Conservation (phyloP, 2,329 filamentous ascomycete species). For the Cladosporium halotolerans region DNA sequence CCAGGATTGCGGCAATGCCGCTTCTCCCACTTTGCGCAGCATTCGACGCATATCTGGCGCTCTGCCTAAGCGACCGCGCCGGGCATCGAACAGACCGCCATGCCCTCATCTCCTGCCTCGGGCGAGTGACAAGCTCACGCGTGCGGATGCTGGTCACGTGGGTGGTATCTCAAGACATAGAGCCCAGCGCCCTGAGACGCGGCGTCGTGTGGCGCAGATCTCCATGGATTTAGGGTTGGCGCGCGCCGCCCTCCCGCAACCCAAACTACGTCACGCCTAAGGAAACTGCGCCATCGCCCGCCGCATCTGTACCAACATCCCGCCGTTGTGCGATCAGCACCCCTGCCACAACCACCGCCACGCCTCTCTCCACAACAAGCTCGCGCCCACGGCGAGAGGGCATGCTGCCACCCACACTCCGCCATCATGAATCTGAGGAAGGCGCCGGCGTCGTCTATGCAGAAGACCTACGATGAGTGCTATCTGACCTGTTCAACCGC, state of each 20-base stretch:
- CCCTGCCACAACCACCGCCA: not conserved
- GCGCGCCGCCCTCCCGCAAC: no score
- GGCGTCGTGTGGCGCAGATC: no score
- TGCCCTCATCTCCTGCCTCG: slow-evolving; percentile 18
- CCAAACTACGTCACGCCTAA: no score
- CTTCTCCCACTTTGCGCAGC: slow-evolving; percentile 3
- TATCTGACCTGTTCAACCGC: slow-evolving; percentile 93
- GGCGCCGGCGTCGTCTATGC: slow-evolving; percentile 66
- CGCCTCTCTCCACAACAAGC: no score
- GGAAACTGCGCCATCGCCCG: not conserved
- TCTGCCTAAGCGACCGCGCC: slow-evolving; percentile 10
- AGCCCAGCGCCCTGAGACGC: no score
- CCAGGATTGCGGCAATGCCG: slow-evolving; percentile 22
- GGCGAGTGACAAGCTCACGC: no score
- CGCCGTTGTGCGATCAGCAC: not conserved
- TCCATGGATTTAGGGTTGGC: no score
- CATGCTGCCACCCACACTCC: not conserved
- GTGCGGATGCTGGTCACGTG: no score
- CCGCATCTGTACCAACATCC: no score
- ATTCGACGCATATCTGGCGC: slow-evolving; percentile 11
- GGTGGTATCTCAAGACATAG: no score
- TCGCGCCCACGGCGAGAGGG: not conserved
- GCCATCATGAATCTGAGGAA: slow-evolving; percentile 32
- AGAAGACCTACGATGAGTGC: slow-evolving; percentile 97
- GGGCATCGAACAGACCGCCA: slow-evolving; percentile 17